Evolutionary conservation across 352 stramenopile species (phyloP), one percentile per base, ranked within the genome.

Genomic region (Globisporangium cederbergense): DNA sequence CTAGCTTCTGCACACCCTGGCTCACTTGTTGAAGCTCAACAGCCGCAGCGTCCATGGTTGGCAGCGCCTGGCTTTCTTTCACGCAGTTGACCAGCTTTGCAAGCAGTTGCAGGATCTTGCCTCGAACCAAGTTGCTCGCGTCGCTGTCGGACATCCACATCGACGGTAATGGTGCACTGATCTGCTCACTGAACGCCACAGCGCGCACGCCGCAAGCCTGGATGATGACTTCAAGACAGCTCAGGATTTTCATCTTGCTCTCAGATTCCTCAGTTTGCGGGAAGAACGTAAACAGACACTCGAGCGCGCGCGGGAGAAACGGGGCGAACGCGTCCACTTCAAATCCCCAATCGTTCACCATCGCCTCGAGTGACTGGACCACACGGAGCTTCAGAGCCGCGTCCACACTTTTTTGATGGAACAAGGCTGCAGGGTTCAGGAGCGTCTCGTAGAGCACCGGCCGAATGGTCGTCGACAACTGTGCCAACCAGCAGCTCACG

Each of bases 261-360:
- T 93, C 87, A 0, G 76, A 81, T 28, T 89, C 81, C 8, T 80
- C 64, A 0, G 79, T 65, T 18, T 87, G 76, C 4, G 76, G 74
- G 73, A 95, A 93, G 32, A 93, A 86, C 20, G 68, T 63, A 53
- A 87, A 92, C 28, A 95, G 66, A 51, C 73, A 89, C 49, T 80
- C 73, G 58, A 94, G 67, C 6, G 79, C 76, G 9, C 76, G 75
- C 10, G 80, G 66, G 8, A 93, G 57, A 46, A 92, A 94, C 18
- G 83, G 85, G 28, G 73, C 64, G 62, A 96, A 96, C 13, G 78
- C 72, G 8, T 82, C 74, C n/a, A 73, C 58, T 18, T 95, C 77
- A 51, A 95, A 95, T 13, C 86, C 81, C 88, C 88, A 95, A 65
- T 96, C 88, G 40, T 64, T 79, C 55, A 91, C 71, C 83, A 96